A percentile compares a stretch with the other conserved stretches of the same genome.
Conservation (phyloP, 306 rosid genomes). For the Vigna mungo region DNA sequence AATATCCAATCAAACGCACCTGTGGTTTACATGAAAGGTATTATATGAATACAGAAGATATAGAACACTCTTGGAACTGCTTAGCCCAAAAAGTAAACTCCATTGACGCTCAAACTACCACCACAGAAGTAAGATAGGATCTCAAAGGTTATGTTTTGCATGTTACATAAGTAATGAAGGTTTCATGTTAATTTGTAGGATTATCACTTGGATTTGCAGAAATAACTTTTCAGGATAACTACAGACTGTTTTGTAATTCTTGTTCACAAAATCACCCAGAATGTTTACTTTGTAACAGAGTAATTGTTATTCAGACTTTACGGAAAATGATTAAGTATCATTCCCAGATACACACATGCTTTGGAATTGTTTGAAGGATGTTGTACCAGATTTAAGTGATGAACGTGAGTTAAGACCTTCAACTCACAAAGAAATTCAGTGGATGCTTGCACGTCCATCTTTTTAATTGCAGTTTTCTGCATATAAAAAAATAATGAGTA, state of each 20-base stretch:
- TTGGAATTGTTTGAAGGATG: constrained; percentile 32
- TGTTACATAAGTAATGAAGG: neutral
- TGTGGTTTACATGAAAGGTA: constrained; percentile 40
- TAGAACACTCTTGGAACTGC: neutral
- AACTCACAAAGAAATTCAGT: constrained; percentile 85
- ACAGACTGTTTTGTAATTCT: neutral
- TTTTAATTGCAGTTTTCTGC: constrained; percentile 71
- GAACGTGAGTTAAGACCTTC: constrained; percentile 87
- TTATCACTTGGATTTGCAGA: neutral
- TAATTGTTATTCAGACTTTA: neutral
- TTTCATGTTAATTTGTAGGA: neutral
- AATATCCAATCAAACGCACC: constrained; percentile 95
- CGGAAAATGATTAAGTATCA: neutral
- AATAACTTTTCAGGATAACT: neutral
- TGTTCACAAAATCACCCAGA: neutral
- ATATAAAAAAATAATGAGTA: constrained; percentile 24
- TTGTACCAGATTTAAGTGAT: constrained; percentile 89
- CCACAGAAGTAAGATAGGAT: neutral
- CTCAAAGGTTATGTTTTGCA: neutral
- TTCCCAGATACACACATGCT: neutral
- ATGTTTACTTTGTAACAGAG: neutral
- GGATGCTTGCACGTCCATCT: constrained; percentile 83
- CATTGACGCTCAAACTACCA: neutral
- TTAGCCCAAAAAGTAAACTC: neutral
- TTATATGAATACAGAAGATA: neutral